Evolutionary conservation across 805 yeast genomes (phyloP).

Genomic region (Ascoidea rubescens): DNA sequence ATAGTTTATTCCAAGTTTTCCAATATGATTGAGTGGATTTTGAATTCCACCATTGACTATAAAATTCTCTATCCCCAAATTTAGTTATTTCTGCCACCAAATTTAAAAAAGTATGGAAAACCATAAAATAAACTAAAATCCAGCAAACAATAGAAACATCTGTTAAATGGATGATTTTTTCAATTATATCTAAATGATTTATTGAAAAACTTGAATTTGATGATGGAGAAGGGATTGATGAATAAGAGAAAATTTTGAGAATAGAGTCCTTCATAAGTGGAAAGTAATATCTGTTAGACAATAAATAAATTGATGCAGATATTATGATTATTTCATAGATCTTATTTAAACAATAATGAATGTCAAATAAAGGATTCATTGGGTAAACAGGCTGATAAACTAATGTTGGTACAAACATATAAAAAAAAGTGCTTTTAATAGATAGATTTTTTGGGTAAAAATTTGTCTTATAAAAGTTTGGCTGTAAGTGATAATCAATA

Average conservation of each 20-base stretch:
- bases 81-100: slow-evolving; percentile 28
- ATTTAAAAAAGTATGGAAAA: slow-evolving; percentile 28
- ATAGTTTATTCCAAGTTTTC: slow-evolving; percentile 32
- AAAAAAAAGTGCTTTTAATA: slow-evolving; percentile 20
- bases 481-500: slow-evolving; percentile 15
- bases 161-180: slow-evolving; percentile 23
- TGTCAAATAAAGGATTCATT: slow-evolving; percentile 17
- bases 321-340: slow-evolving; percentile 20
- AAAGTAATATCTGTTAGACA: slow-evolving; percentile 26
- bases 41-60: slow-evolving; percentile 37
- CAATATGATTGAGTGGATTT: slow-evolving; percentile 33
- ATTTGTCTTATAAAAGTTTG: slow-evolving; percentile 18
- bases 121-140: slow-evolving; percentile 26
- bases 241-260: slow-evolving; percentile 14
- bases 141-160: slow-evolving; percentile 27
- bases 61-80: slow-evolving; percentile 31
- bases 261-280: slow-evolving; percentile 26
- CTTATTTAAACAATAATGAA: slow-evolving; percentile 19
- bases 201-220: slow-evolving; percentile 1
- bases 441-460: slow-evolving; percentile 28
- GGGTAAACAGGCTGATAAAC: slow-evolving; percentile 36
- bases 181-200: slow-evolving; percentile 15
- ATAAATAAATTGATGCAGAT: slow-evolving; percentile 20
- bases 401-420: slow-evolving; percentile 32
- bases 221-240: slow-evolving; percentile 3